phyloP scores from a whole-genome alignment of 192 early-diverging fungal genomes.

The Chytriomyces confervae region DNA sequence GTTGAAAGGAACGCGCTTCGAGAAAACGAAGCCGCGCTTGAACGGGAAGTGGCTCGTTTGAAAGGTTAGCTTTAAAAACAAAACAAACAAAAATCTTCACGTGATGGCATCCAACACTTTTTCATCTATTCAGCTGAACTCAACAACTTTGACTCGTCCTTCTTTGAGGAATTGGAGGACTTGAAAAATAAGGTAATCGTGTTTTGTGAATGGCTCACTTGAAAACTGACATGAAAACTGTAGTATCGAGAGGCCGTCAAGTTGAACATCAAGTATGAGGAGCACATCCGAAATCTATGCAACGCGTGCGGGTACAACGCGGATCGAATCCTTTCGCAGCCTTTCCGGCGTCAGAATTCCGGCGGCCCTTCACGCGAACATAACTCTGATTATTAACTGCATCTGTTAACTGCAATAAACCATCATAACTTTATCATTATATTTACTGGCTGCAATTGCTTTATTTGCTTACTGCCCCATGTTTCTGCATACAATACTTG shows the following conservation, averaged over 20 bases:
- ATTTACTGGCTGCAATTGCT: no score
- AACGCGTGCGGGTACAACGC: conserved; percentile 8
- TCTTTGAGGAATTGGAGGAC: conserved; percentile 48
- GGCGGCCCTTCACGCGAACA: background rate
- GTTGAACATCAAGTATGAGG: conserved; percentile 47
- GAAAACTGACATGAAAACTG: background rate
- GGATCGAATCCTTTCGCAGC: conserved; percentile 18
- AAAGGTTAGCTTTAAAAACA: conserved; percentile 23
- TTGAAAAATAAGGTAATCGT: conserved; percentile 39
- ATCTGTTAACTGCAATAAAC: no score
- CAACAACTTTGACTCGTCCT: conserved; percentile 29
- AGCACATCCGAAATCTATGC: conserved; percentile 38
- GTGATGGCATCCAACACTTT: background rate
- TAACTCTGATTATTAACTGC: no score
- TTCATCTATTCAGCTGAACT: conserved; percentile 37
- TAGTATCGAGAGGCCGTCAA: conserved; percentile 42
- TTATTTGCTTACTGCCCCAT: no score
- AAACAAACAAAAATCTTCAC: background rate
- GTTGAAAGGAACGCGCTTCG: conserved; percentile 30
- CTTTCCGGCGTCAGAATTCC: background rate
- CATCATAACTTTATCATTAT: no score
- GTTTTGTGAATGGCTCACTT: background rate
- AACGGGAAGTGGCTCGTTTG: conserved; percentile 28
- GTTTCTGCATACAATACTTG: no score
- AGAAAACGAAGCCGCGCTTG: conserved; percentile 16